These are phyloP conservation scores for Pyrenophora tritici-repentis DNA, from an alignment of 2,329 filamentous ascomycete species.

Conservation along the genomic window DNA sequence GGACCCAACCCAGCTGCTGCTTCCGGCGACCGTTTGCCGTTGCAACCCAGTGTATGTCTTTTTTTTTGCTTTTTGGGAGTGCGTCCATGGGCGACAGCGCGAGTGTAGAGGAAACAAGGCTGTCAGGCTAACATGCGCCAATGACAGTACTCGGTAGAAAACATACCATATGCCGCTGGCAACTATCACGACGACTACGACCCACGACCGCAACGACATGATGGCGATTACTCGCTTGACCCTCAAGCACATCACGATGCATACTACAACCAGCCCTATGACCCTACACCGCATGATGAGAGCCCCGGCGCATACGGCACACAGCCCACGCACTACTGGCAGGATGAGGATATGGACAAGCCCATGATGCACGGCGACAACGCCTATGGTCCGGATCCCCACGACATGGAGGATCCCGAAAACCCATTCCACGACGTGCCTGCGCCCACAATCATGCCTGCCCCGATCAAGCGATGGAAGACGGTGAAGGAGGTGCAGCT, in stretches of 20 bases:
- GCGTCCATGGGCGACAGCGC: constrained; percentile 3
- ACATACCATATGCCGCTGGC: constrained; percentile 68
- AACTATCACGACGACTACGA: constrained; percentile 61
- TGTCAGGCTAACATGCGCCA: constrained; percentile 1
- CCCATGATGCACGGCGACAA: constrained; percentile 75
- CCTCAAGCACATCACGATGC: constrained; percentile 86
- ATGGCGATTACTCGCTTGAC: constrained; percentile 73
- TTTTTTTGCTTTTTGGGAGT: too few relatives aligned
- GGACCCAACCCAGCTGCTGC: constrained; percentile 61
- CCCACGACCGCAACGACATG: constrained; percentile 53
- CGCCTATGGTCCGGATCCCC: constrained; percentile 65
- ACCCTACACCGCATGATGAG: constrained; percentile 67
- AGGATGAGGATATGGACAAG: constrained; percentile 71
- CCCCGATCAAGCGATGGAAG: constrained; percentile 86
- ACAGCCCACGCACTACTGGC: constrained; percentile 60
- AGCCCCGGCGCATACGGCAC: constrained; percentile 61
- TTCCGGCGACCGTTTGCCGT: constrained; percentile 75
- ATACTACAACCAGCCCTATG: constrained; percentile 83
- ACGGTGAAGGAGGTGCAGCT: constrained; percentile 98
- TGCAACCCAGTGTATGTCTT: constrained; percentile 79
- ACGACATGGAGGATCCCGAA: constrained; percentile 48
- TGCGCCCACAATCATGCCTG: constrained; percentile 58
- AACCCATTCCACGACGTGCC: constrained; percentile 49
- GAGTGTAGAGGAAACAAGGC: neutral
- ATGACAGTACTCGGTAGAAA: constrained; percentile 70